Conservation (phyloP, 2,329 filamentous ascomycete species). For the Scytalidium sp. region DNA sequence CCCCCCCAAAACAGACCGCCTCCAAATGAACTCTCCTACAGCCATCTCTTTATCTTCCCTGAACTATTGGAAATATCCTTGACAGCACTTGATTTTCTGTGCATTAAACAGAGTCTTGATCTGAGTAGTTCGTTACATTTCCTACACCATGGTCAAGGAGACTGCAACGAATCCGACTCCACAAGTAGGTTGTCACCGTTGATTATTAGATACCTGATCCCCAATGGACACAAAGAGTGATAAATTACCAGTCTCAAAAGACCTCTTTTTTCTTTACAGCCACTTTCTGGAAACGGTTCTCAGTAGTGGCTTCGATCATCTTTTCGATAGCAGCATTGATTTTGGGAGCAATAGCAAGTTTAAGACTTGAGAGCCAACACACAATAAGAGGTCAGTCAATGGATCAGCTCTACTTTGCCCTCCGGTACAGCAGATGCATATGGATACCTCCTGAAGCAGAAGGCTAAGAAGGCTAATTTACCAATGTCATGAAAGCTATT, state of each 20-base stretch:
- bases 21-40: too few relatives aligned
- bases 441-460: background rate
- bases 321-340: constrained; percentile 16
- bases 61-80: too few relatives aligned
- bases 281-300: constrained; percentile 23
- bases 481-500: constrained; percentile 13
- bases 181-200: too few relatives aligned
- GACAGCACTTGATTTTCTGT: too few relatives aligned
- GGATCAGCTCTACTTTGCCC: background rate
- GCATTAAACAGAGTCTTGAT: too few relatives aligned
- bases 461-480: too few relatives aligned
- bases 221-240: background rate
- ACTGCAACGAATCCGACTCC: too few relatives aligned
- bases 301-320: constrained; percentile 15
- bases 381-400: constrained; percentile 11
- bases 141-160: too few relatives aligned
- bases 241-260: constrained; percentile 2
- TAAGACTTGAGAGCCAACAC: constrained; percentile 4
- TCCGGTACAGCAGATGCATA: background rate
- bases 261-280: constrained; percentile 15
- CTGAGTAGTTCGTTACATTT: too few relatives aligned
- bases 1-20: too few relatives aligned
- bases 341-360: constrained; percentile 13
- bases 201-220: too few relatives aligned
- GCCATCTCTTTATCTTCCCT: too few relatives aligned